Percentiles rank a stretch among this genome's conserved stretches.
Conservation (phyloP, 1,284 basidiomycete genomes). For the Fomitopsis pinicola region DNA sequence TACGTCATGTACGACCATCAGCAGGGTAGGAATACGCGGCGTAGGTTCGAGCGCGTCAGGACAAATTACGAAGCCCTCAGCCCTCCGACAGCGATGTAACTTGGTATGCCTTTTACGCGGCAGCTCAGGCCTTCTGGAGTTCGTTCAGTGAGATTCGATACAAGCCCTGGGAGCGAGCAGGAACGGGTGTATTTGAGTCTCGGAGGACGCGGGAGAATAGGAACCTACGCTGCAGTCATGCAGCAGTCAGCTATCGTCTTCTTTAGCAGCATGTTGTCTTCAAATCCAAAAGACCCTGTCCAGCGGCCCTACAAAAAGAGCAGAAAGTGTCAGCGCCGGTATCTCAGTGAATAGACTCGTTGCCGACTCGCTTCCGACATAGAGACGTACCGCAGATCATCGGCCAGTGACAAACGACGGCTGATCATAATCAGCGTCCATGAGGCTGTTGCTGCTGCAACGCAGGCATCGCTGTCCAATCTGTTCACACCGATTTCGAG, state of each 20-base stretch:
- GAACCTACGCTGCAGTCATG: neutral
- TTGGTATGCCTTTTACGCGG: neutral
- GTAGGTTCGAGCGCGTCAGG: neutral
- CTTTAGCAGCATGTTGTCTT: no score
- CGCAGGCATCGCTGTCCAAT: neutral
- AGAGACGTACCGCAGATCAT: neutral
- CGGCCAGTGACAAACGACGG: neutral
- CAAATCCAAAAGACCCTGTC: no score
- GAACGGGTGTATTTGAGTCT: neutral
- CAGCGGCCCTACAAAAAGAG: no score
- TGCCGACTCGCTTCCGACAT: neutral
- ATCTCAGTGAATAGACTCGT: neutral
- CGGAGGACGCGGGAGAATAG: neutral
- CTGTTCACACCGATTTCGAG: neutral
- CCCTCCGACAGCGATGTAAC: neutral
- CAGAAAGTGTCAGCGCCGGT: neutral
- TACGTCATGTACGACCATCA: neutral
- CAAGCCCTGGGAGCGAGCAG: neutral
- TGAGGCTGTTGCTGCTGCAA: neutral
- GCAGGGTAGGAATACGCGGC: neutral
- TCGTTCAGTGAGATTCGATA: neutral
- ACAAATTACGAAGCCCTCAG: neutral
- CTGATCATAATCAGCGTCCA: neutral
- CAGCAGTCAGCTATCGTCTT: neutral
- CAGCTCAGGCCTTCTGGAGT: neutral